Conservation (phyloP, 768 basidiomycete species). For the Pseudohyphozyma bogoriensis region DNA sequence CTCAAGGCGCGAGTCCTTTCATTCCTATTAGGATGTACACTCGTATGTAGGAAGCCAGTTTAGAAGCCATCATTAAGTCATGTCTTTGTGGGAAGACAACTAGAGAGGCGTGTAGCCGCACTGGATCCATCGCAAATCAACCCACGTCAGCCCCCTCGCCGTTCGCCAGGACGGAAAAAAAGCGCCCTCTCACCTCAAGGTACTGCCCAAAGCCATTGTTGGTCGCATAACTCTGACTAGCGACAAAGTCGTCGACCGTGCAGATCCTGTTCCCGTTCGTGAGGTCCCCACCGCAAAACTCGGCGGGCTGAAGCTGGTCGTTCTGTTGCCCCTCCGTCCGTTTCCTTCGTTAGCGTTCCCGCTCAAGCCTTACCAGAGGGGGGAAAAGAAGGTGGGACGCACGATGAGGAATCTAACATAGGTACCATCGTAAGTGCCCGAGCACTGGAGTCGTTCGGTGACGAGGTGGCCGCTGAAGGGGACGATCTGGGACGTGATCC, state of each 20-base stretch:
- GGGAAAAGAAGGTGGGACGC: not conserved
- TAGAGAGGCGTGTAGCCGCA: no score
- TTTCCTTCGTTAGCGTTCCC: no score
- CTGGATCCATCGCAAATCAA: no score
- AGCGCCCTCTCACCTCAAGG: not conserved
- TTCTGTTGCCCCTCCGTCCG: constrained; percentile 38
- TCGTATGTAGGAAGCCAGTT: no score
- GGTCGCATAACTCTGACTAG: constrained; percentile 59
- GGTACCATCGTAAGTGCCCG: constrained; percentile 27
- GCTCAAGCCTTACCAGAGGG: not conserved
- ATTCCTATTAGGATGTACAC: no score
- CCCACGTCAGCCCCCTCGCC: no score
- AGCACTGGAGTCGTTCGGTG: constrained; percentile 59
- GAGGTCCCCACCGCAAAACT: constrained; percentile 51
- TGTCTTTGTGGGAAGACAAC: no score
- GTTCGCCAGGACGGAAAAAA: no score
- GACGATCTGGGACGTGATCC: constrained; percentile 53
- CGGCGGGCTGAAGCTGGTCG: constrained; percentile 52
- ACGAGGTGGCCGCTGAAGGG: constrained; percentile 69
- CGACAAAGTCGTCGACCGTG: constrained; percentile 53
- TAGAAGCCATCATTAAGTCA: no score
- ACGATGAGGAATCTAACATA: constrained; percentile 59
- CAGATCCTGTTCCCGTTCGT: constrained; percentile 51
- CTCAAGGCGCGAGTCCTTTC: no score
- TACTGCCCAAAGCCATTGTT: constrained; percentile 32